Percentiles rank a stretch among this genome's conserved stretches.
These are phyloP conservation scores for Mycena capillaripes DNA, from an alignment of 768 basidiomycete species.

Conservation along the genomic window DNA sequence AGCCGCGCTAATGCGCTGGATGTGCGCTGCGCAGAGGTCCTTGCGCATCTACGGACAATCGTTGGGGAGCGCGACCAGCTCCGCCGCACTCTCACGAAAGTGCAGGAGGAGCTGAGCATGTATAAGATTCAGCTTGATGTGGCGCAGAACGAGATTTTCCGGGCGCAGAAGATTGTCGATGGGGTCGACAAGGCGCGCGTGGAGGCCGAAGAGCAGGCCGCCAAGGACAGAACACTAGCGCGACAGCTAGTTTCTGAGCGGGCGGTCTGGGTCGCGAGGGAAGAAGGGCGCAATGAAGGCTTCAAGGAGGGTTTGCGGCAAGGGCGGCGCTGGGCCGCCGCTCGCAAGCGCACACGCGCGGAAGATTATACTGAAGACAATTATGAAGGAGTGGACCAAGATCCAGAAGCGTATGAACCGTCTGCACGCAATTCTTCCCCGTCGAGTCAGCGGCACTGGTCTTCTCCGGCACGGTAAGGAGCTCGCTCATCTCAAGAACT, in stretches of 20 bases:
- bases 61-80: conserved; percentile 47
- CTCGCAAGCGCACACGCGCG: conserved; percentile 5
- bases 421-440: conserved; percentile 17
- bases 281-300: conserved; percentile 69
- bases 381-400: conserved; percentile 10
- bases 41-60: conserved; percentile 48
- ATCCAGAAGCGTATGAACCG: conserved; percentile 2
- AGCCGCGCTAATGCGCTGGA: conserved; percentile 57
- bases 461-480: conserved; percentile 23
- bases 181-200: conserved; percentile 65
- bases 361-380: conserved; percentile 2
- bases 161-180: conserved; percentile 64
- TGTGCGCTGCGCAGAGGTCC: conserved; percentile 46
- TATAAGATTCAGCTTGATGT: conserved; percentile 72
- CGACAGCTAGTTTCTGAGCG: conserved; percentile 65
- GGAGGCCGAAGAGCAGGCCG: conserved; percentile 69
- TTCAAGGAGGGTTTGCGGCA: conserved; percentile 61
- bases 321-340: conserved; percentile 30
- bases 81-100: conserved; percentile 47
- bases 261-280: conserved; percentile 65
- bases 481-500: not conserved
- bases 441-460: conserved; percentile 12
- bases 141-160: conserved; percentile 70
- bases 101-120: conserved; percentile 64
- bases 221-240: conserved; percentile 64